Percentiles rank a stretch among this genome's conserved stretches.
These are phyloP conservation scores for Triadica sebifera DNA, from an alignment of 345 rosid genomes.

Conservation along the genomic window DNA sequence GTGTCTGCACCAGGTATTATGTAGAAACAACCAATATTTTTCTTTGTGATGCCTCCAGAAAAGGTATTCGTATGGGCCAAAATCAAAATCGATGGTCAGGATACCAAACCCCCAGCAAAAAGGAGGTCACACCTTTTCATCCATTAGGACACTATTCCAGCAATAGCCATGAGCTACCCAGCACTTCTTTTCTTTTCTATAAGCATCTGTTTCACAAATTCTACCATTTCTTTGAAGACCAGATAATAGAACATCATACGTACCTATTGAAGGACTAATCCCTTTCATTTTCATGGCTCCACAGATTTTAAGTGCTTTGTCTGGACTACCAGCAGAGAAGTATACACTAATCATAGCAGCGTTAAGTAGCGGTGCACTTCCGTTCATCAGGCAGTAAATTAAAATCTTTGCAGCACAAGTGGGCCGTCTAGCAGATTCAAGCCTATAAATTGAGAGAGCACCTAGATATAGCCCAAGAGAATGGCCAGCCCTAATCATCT, in stretches of 20 bases:
- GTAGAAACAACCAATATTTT: not conserved
- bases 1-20: not conserved
- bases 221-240: constrained; percentile 65
- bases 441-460: constrained; percentile 57
- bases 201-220: constrained; percentile 40
- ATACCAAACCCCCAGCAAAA: constrained; percentile 38
- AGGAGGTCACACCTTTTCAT: constrained; percentile 70
- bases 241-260: constrained; percentile 58
- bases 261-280: constrained; percentile 58
- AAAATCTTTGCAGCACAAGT: constrained; percentile 54
- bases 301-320: constrained; percentile 61
- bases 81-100: constrained; percentile 1
- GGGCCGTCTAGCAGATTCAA: constrained; percentile 76
- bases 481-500: constrained; percentile 57
- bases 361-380: constrained; percentile 59
- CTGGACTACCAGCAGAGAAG: constrained; percentile 68
- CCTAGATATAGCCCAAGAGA: constrained; percentile 56
- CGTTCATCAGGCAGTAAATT: constrained; percentile 55
- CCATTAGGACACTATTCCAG: constrained; percentile 30
- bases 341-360: constrained; percentile 67
- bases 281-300: constrained; percentile 53
- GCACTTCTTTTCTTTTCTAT: constrained; percentile 60
- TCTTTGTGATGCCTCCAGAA: not conserved
- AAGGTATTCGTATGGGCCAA: not conserved
- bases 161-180: constrained; percentile 32